Base-by-base conservation (phyloP, 805 yeast species). In the Wilhelminamyces savonicus region DNA sequence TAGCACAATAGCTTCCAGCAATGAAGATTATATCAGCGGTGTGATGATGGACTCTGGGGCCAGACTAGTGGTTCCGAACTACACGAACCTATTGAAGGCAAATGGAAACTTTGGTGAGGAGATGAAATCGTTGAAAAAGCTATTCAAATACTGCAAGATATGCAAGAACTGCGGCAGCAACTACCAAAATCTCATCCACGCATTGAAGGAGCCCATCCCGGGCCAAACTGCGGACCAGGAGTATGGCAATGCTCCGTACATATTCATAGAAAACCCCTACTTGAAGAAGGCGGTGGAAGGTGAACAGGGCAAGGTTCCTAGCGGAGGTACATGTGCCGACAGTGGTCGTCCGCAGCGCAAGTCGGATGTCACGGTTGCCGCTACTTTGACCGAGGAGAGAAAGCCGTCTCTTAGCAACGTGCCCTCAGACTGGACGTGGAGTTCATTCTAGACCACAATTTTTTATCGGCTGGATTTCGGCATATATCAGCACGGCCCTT, bases 371-470 rank as follows among this genome's bases (percentile, higher is more conserved):
- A 9, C 6, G 20, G 16, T 5, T 15, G 22, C 23, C 19, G 9
- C 13, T 10, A 26, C n/a, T 12, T 8, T 11, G 10, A 8, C 10
- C 9, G 20, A 14, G 13, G 35, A 28, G 24, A 32, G 46, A 4
- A 31, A 37, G 23, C 18, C 27, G 14, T 35, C 38, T 21, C 28
- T 18, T 27, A 26, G 25, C 28, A 10, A 34, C 15, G 40, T 37
- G 16, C 44, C 48, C 2, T 32, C 42, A 18, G 74, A 69, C 46
- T 69, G 76, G 76, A 63, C 59, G 16, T 69, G 76, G 76, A 68
- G 76, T 43, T 67, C 75, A 5, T 68, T 70, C 42, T 69, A 39
- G 46, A 6, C 11, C 12, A 16, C 16, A 23, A 12, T 23, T 11
- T 23, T 8, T 7, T 13, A 8, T 12, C 8, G 25, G 11, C 17